These are phyloP conservation scores for Pythium phragmiticola DNA, from an alignment of 352 stramenopile genomes.

Conservation along the genomic window DNA sequence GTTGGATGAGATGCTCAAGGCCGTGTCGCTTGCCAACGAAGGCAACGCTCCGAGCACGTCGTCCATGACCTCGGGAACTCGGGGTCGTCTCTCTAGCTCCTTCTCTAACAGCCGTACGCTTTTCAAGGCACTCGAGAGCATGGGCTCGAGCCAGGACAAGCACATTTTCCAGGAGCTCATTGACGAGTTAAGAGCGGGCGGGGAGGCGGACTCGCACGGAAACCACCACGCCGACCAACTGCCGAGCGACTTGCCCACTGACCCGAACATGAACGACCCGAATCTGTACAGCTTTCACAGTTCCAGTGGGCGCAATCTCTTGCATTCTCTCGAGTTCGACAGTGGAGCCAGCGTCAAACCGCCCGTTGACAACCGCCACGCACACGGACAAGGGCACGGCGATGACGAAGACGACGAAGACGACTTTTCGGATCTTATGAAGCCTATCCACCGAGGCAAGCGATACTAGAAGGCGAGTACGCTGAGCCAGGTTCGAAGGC, in stretches of 20 bases:
- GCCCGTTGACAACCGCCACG: conserved; percentile 6
- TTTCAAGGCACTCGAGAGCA: conserved; percentile 48
- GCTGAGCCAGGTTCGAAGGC: background rate
- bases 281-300: conserved; percentile 25
- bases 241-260: conserved; percentile 23
- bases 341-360: background rate
- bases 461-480: conserved; percentile 14
- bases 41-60: conserved; percentile 1
- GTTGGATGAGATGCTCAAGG: conserved; percentile 76
- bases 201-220: conserved; percentile 4
- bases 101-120: conserved; percentile 59
- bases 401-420: conserved; percentile 39
- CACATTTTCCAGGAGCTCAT: conserved; percentile 71
- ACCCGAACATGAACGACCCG: conserved; percentile 23
- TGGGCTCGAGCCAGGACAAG: conserved; percentile 60
- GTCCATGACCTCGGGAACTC: conserved; percentile 23
- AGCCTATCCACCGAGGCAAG: conserved; percentile 26
- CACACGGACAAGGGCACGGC: conserved; percentile 9
- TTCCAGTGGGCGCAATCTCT: conserved; percentile 22
- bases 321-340: conserved; percentile 39
- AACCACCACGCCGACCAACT: conserved; percentile 20
- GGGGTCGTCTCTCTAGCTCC: conserved; percentile 45
- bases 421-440: conserved; percentile 28
- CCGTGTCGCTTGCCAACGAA: conserved; percentile 64
- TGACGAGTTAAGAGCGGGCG: conserved; percentile 33